Conservation (phyloP, 176 grass and related monocot species). For the Triticum monococcum region DNA sequence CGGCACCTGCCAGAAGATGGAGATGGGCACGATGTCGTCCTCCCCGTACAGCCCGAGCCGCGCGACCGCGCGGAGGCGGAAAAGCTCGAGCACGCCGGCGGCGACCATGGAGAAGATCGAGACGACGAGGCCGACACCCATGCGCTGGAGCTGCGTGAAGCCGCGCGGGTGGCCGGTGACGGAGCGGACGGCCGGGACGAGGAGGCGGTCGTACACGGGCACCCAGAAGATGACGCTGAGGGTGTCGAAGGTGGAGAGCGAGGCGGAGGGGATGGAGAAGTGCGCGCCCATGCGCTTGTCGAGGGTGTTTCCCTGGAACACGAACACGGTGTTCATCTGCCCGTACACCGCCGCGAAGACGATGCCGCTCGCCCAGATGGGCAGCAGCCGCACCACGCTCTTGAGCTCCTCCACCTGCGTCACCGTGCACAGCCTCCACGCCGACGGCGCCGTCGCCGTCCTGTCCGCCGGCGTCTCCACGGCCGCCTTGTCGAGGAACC, state of each 20-base stretch:
- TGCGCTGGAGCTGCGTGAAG: slow-evolving; percentile 89
- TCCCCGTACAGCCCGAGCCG: slow-evolving; percentile 44
- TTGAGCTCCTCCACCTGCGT: slow-evolving; percentile 89
- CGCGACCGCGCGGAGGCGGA: slow-evolving; percentile 43
- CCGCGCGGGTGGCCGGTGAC: slow-evolving; percentile 48
- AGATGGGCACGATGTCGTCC: slow-evolving; percentile 51
- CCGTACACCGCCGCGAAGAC: slow-evolving; percentile 66
- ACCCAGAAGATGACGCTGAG: slow-evolving; percentile 85
- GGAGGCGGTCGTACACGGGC: slow-evolving; percentile 64
- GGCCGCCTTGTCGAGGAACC: slow-evolving; percentile 48
- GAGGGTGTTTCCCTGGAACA: slow-evolving; percentile 79
- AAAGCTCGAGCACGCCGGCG: slow-evolving; percentile 61
- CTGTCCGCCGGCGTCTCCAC: slow-evolving; percentile 2
- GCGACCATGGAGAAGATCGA: slow-evolving; percentile 77
- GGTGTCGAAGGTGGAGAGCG: slow-evolving; percentile 77
- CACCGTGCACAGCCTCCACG: slow-evolving; percentile 76
- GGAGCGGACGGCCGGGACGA: slow-evolving; percentile 53
- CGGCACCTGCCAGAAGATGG: slow-evolving; percentile 91
- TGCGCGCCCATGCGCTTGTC: slow-evolving; percentile 45
- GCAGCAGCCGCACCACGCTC: slow-evolving; percentile 64
- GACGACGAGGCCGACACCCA: slow-evolving; percentile 82
- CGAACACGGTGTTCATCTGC: slow-evolving; percentile 89
- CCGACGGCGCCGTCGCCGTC: too few species aligned
- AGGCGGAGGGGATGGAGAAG: slow-evolving; percentile 63
- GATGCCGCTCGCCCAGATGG: slow-evolving; percentile 82